Base-by-base conservation (phyloP, 768 basidiomycete species). In the Leucocoprinus birnbaumii region DNA sequence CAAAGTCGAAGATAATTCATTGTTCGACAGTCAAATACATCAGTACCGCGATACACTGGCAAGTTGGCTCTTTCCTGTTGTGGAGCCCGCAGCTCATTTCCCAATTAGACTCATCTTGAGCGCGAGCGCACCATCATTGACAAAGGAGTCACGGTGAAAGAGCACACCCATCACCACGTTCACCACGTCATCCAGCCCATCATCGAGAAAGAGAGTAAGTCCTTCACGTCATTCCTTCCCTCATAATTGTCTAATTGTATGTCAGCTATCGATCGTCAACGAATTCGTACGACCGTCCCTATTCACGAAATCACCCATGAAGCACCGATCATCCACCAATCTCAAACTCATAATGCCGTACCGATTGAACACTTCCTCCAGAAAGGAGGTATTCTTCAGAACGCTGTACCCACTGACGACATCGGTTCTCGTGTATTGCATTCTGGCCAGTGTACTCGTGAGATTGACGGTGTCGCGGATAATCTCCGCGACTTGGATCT, bases 141-240 rank as follows among this genome's bases (percentile, higher is more conserved):
- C 59, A 67, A 70, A 51, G 73, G 70, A 3, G 66, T 56, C n/a
- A 62, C 54, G 0, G 57, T 72, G 16, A 67, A 64, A 2, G 71
- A 73, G 50, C 58, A 62, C 7, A 54, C 66, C 16, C 68, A 72
- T 27, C 71, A 73, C 42, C 73, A 74, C 53, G 63, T 71, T 25
- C 69, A 73, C 43, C 71, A 74, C 27, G 60, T 73, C 25, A 67
- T 73, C 16, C 72, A 74, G 50, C 71, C 72, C 16, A 59, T 74
- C 21, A 69, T 73, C 41, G 64, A 73, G 60, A 72, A 73, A 70
- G 67, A 73, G 48, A 69, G 73, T 73, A 52, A 21, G 71, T 62
- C 4, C 11, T 3, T 3, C 2, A 24, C 13, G 4, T 10, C 38
- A 35, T 44, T 42, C 24, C 11, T 21, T 19, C n/a, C 31, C n/a